Evolutionary conservation across 495 filamentous ascomycete genomes (phyloP).

Genomic region (Aspergillus hancockii): DNA sequence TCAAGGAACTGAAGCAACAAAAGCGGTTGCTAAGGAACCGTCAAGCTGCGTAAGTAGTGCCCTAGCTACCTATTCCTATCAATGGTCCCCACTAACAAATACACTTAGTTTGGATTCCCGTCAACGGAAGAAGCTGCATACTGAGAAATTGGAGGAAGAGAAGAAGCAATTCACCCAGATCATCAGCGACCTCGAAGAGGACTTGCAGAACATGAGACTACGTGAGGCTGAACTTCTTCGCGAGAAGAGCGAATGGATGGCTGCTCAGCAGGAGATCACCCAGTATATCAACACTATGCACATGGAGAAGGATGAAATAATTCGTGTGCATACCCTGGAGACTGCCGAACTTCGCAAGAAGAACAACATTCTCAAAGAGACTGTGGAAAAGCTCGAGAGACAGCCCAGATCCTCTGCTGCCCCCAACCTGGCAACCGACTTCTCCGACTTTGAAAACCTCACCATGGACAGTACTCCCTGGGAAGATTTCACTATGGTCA

Average conservation of each 20-base stretch:
- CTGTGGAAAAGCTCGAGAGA: conserved; percentile 76
- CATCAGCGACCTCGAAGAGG: conserved; percentile 79
- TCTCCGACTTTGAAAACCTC: conserved; percentile 78
- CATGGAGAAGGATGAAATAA: conserved; percentile 88
- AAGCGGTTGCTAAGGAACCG: conserved; percentile 93
- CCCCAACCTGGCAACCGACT: conserved; percentile 67
- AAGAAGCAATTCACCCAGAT: conserved; percentile 83
- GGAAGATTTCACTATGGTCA: conserved; percentile 78
- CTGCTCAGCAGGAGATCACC: conserved; percentile 68
- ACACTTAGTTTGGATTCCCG: conserved; percentile 82
- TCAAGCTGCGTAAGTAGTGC: conserved; percentile 82
- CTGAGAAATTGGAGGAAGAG: conserved; percentile 93
- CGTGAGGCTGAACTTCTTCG: conserved; percentile 62
- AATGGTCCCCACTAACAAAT: conserved; percentile 33
- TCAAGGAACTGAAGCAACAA: conserved; percentile 98
- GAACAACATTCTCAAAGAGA: conserved; percentile 83
- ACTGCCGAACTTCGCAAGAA: conserved; percentile 95
- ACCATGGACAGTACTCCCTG: conserved; percentile 74
- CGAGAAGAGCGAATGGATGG: conserved; percentile 65
- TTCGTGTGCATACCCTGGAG: conserved; percentile 87
- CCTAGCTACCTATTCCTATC: conserved; percentile 15
- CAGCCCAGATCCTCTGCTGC: conserved; percentile 55
- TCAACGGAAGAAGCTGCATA: conserved; percentile 98
- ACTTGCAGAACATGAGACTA: conserved; percentile 57
- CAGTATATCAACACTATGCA: conserved; percentile 75